These are phyloP conservation scores for Cryptococcus amylolentus DNA, from an alignment of 1,284 basidiomycete genomes.

Conservation along the genomic window DNA sequence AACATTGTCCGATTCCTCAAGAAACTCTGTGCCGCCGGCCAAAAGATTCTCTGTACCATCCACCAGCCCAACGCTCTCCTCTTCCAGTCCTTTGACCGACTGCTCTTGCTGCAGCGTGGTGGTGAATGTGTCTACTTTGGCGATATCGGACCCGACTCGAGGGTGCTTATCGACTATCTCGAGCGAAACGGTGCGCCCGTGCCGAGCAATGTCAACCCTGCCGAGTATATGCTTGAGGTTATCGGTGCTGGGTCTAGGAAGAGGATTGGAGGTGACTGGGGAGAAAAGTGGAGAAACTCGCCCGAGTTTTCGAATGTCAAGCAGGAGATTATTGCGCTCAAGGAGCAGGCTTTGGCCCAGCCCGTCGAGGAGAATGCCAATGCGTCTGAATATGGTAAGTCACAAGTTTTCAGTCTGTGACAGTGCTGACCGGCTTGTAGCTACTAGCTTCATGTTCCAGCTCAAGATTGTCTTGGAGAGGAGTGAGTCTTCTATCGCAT, in stretches of 20 bases:
- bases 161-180: constrained; percentile 56
- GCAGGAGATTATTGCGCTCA: constrained; percentile 52
- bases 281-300: constrained; percentile 64
- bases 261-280: constrained; percentile 67
- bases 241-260: constrained; percentile 71
- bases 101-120: constrained; percentile 51
- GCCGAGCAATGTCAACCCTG: constrained; percentile 55
- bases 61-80: constrained; percentile 54
- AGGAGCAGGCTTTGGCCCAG: constrained; percentile 49
- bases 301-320: constrained; percentile 49
- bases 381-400: constrained; percentile 24
- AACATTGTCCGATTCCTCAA: constrained; percentile 53
- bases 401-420: no score
- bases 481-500: constrained; percentile 38
- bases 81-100: constrained; percentile 57
- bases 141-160: constrained; percentile 55
- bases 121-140: constrained; percentile 54
- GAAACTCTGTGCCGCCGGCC: constrained; percentile 65
- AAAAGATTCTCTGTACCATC: constrained; percentile 53
- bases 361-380: constrained; percentile 38
- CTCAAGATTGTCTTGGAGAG: constrained; percentile 68
- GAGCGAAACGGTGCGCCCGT: constrained; percentile 55
- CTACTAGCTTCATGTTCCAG: constrained; percentile 75
- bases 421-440: constrained; percentile 31
- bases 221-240: constrained; percentile 56